Conservation (phyloP, 2,329 filamentous ascomycete genomes). For the Penicillium sp. region DNA sequence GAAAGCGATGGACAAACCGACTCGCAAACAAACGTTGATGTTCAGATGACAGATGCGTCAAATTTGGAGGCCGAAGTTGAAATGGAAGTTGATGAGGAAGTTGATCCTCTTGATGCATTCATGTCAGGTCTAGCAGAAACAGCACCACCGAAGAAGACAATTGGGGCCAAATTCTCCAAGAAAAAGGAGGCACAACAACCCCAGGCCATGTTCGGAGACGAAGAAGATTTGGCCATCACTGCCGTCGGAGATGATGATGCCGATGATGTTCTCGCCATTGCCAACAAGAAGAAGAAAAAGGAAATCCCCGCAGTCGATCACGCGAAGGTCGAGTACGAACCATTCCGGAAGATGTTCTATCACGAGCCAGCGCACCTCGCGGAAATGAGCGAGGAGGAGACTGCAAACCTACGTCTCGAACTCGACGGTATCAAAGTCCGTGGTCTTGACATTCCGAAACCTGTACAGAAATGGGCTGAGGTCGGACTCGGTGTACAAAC, state of each 20-base stretch:
- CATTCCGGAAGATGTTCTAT: slow-evolving; percentile 93
- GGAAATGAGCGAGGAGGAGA: slow-evolving; percentile 80
- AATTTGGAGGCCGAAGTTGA: slow-evolving; percentile 34
- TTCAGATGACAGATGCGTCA: slow-evolving; percentile 44
- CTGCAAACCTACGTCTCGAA: slow-evolving; percentile 77
- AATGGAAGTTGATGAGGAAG: slow-evolving; percentile 49
- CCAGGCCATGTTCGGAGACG: slow-evolving; percentile 83
- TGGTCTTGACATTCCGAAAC: slow-evolving; percentile 84
- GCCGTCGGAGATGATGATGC: slow-evolving; percentile 62
- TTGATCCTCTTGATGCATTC: slow-evolving; percentile 95
- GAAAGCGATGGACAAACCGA: slow-evolving; percentile 25
- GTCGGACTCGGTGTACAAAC: slow-evolving; percentile 86
- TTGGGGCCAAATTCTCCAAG: slow-evolving; percentile 37
- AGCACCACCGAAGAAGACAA: slow-evolving; percentile 42
- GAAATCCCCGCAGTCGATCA: slow-evolving; percentile 89
- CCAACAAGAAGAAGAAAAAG: slow-evolving; percentile 79
- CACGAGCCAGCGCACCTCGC: slow-evolving; percentile 81
- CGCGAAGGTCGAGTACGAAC: slow-evolving; percentile 77
- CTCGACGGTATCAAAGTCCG: slow-evolving; percentile 94
- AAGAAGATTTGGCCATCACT: slow-evolving; percentile 68
- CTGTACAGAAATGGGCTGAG: slow-evolving; percentile 95
- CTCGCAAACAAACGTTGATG: slow-evolving; percentile 52
- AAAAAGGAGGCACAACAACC: slow-evolving; percentile 59
- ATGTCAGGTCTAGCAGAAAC: slow-evolving; percentile 71
- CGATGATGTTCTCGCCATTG: slow-evolving; percentile 64